Evolutionary conservation across 257 asterid species (phyloP), one percentile per base, ranked within the genome.

Genomic region (Nicotiana undulata): DNA sequence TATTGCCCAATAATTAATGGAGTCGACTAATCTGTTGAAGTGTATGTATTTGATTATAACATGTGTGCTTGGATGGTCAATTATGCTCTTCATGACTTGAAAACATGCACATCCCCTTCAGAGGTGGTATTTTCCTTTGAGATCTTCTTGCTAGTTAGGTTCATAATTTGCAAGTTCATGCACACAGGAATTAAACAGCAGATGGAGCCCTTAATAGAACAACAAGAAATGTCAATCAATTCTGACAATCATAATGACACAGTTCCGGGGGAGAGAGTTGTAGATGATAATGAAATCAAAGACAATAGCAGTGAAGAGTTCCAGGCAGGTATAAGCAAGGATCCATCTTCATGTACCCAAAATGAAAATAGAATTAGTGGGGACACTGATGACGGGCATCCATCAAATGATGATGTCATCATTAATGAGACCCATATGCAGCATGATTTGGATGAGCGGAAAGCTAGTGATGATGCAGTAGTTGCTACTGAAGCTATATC

Each of bases 121-220:
- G 9, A 49, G 28, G 17, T 49, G 2, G 16, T 74, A 74, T 49
- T 0, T 49, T 51, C 44, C 63, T 51, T 74, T 8, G 61, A 51
- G 79, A 74, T 63, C 46, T 16, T 26, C 44, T 16, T 51, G 79
- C 24, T 74, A 15, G 79, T 74, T 46, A 60, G 65, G 46, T 83
- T 80, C 75, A 63, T 76, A 80, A 55, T 65, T 67, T 84, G 55
- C 20, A 55, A 80, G 82, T 24, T 60, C 76, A 18, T 67, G 34
- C 82, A 5, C 80, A 51, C 92, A 91, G 99, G 89, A 86, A 80
- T 80, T 63, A 87, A 88, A 84, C 88, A 82, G 79, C 88, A 88
- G 82, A 90, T 90, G 94, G 87, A 86, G 86, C 93, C 95, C 59
- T 82, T 92, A 85, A 88, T 91, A 59, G 20, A 85, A 70, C 87